These are phyloP conservation scores for Daldinia loculata DNA, from an alignment of 495 filamentous ascomycete species.

Conservation along the genomic window DNA sequence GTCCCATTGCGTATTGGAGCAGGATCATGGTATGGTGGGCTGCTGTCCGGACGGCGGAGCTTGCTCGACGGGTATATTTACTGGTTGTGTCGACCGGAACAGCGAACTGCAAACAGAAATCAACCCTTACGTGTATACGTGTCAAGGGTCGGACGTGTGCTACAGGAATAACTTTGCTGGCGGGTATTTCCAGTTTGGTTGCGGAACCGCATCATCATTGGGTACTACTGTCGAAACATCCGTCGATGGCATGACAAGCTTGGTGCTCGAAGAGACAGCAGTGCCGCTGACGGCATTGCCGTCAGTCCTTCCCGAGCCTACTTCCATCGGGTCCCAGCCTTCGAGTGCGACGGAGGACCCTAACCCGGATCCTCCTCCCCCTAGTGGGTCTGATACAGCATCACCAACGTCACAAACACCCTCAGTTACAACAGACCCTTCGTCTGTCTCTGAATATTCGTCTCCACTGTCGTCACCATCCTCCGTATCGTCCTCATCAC, in stretches of 20 bases:
- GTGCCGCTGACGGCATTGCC: slow-evolving; percentile 47
- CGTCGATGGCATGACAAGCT: slow-evolving; percentile 48
- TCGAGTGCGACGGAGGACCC: slow-evolving; percentile 19
- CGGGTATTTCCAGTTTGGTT: slow-evolving; percentile 60
- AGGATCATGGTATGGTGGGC: slow-evolving; percentile 54
- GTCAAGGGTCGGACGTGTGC: slow-evolving; percentile 52
- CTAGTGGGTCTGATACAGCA: slow-evolving; percentile 15
- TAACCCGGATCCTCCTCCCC: slow-evolving; percentile 3
- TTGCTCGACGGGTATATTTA: slow-evolving; percentile 59
- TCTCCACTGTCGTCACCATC: slow-evolving; percentile 15
- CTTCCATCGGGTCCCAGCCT: slow-evolving; percentile 38
- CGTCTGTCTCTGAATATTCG: slow-evolving; percentile 28
- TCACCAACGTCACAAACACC: slow-evolving; percentile 29
- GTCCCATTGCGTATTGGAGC: slow-evolving; percentile 60
- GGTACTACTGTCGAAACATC: slow-evolving; percentile 54
- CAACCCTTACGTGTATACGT: slow-evolving; percentile 60
- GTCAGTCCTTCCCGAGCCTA: slow-evolving; percentile 48
- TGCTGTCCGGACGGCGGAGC: slow-evolving; percentile 58
- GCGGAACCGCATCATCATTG: slow-evolving; percentile 54
- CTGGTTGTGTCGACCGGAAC: slow-evolving; percentile 58
- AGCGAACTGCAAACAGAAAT: slow-evolving; percentile 56
- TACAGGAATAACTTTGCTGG: slow-evolving; percentile 58
- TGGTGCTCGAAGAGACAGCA: slow-evolving; percentile 45
- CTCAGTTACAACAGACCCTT: slow-evolving; percentile 3
- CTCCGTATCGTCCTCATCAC: slow-evolving; percentile 32